Conservation (phyloP, 441 rosid genomes). For the Populus hybrid region DNA sequence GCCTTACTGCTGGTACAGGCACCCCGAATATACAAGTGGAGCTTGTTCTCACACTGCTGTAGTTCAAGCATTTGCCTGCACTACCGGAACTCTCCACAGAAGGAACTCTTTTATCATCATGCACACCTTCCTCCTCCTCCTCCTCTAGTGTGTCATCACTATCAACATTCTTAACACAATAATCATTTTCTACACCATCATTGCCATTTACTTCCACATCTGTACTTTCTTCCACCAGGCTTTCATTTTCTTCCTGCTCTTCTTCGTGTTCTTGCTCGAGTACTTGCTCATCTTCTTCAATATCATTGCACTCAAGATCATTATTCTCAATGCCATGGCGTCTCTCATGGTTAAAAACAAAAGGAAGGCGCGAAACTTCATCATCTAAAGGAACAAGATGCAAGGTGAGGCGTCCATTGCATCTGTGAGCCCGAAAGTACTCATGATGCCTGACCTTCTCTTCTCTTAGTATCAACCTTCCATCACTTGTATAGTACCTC, state of each 20-base stretch:
- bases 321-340: neutral
- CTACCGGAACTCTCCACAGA: constrained; percentile 25
- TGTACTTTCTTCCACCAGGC: neutral
- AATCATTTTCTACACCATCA: neutral
- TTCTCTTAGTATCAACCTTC: constrained; percentile 50
- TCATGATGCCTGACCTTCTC: constrained; percentile 53
- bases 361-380: constrained; percentile 16
- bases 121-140: constrained; percentile 2
- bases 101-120: constrained; percentile 23
- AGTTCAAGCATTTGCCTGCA: constrained; percentile 49
- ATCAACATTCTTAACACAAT: too few relatives aligned
- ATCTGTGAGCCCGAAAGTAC: constrained; percentile 48
- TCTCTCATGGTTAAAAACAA: neutral
- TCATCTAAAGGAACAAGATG: constrained; percentile 44
- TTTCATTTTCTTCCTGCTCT: constrained; percentile 7
- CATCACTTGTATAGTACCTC: constrained; percentile 52
- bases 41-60: constrained; percentile 19
- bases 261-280: neutral
- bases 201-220: constrained; percentile 9
- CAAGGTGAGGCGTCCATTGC: constrained; percentile 53
- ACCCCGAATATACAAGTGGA: constrained; percentile 50
- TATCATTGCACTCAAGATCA: neutral
- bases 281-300: neutral
- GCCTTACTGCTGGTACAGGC: constrained; percentile 55
- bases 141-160: constrained; percentile 2